Evolutionary conservation across 345 rosid species (phyloP).

Genomic region (Camelina neglecta): DNA sequence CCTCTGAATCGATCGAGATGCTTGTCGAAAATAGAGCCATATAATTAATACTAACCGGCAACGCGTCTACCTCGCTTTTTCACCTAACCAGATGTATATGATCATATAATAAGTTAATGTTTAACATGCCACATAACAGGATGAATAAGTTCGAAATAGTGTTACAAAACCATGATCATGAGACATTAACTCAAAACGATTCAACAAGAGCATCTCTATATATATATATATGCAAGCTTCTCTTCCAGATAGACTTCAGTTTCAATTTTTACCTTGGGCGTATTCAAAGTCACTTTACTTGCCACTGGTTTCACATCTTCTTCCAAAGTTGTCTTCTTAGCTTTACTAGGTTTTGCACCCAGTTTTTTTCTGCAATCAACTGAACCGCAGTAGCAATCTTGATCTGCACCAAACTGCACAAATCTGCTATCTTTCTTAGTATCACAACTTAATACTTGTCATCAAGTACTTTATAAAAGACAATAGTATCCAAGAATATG

Average conservation of each 20-base stretch:
- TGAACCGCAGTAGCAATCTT: constrained; percentile 92
- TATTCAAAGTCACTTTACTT: constrained; percentile 64
- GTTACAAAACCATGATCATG: constrained; percentile 4
- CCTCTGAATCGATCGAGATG: constrained; percentile 23
- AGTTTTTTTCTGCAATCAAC: constrained; percentile 72
- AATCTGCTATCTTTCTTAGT: constrained; percentile 81
- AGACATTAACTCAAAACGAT: neutral
- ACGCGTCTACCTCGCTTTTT: constrained; percentile 54
- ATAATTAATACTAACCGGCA: constrained; percentile 49
- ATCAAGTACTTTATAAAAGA: neutral
- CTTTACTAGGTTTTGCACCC: constrained; percentile 76
- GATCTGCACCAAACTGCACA: constrained; percentile 99
- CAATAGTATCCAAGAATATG: neutral
- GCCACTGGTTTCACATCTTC: constrained; percentile 68
- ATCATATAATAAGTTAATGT: constrained; percentile 23
- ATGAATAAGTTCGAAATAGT: neutral
- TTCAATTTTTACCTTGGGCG: constrained; percentile 55
- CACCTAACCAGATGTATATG: constrained; percentile 50
- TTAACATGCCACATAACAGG: constrained; percentile 3
- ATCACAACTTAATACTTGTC: constrained; percentile 2
- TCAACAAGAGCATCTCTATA: neutral
- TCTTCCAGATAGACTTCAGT: constrained; percentile 49
- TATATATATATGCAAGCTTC: constrained; percentile 44
- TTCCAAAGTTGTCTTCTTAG: constrained; percentile 60
- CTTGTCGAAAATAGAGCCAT: constrained; percentile 27